A percentile compares a stretch with the other conserved stretches of the same genome.
Conservation (phyloP, 75 land plant species). For the Pinus albicaulis region DNA sequence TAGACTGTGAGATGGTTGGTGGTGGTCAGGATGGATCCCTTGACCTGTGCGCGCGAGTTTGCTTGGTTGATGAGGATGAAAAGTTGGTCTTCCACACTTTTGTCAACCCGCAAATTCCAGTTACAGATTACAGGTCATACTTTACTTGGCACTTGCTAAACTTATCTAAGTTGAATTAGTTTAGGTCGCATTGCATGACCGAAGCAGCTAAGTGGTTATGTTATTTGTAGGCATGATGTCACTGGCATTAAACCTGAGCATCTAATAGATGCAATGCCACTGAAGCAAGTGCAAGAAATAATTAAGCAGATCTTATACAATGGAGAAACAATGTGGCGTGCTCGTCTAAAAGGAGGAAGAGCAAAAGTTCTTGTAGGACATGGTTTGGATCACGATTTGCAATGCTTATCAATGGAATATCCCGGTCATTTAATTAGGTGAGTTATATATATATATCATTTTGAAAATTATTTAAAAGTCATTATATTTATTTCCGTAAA, state of each 20-base stretch:
- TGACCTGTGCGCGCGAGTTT: conserved; percentile 27
- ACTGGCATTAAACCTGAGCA: conserved; percentile 65
- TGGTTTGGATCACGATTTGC: conserved; percentile 64
- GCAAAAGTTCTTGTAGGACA: conserved; percentile 77
- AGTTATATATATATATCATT: not conserved
- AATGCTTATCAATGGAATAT: conserved; percentile 53
- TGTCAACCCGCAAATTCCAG: conserved; percentile 62
- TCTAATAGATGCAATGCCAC: conserved; percentile 54
- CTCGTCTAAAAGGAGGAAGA: conserved; percentile 25
- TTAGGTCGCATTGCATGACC: too few species aligned
- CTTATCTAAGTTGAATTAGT: too few species aligned
- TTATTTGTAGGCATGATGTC: conserved; percentile 19
- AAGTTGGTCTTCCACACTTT: conserved; percentile 58
- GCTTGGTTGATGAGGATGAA: conserved; percentile 79
- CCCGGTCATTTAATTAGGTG: conserved; percentile 67
- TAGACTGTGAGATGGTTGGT: conserved; percentile 92
- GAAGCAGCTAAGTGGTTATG: conserved; percentile 9
- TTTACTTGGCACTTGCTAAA: too few species aligned
- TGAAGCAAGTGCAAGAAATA: conserved; percentile 45
- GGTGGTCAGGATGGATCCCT: conserved; percentile 48
- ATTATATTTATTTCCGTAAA: too few species aligned
- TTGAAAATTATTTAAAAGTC: too few species aligned
- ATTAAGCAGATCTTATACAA: conserved; percentile 48
- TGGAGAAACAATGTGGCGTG: conserved; percentile 36
- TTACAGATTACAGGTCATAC: conserved; percentile 71